Evolutionary conservation across 2,329 filamentous ascomycete species (phyloP), one percentile per base, ranked within the genome.

Genomic region (Epichloe sylvatica): DNA sequence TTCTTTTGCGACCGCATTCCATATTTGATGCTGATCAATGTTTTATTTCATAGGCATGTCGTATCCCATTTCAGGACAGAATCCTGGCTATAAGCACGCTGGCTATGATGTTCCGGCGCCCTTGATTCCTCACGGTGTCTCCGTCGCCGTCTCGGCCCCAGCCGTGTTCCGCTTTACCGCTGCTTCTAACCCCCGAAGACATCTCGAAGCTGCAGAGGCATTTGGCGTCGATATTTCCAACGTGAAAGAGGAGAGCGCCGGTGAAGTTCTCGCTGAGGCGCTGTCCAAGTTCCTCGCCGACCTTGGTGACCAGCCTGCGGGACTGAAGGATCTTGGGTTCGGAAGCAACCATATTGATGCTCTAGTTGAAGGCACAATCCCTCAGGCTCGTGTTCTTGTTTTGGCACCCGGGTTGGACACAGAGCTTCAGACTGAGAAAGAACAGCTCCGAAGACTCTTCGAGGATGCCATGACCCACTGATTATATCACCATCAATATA

Each of bases 41-140:
- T 38, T 34, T n/a, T 35, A 13, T 4, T 30, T 11, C 36, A 9
- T 51, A 81, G 78, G 91, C 63, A 97, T 98, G 91, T 94, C 86
- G 23, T 98, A 98, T 62, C 92, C 92, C 17, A 95, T 98, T 61
- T 94, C 88, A 0, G 87, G 89, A 33, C 90, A 96, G 64, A 98
- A 98, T 64, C 87, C 86, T 17, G 67, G 84, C 5, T 97, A 97
- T 69, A 82, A 81, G 59, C 92, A 98, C 63, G 67, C 76, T 0
- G 92, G 92, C n/a, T 98, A 98, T 66, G 72, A 83, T 2, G 81
- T 94, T 7, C 68, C 78, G 25, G 64, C 75, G 33, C 80, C 86
- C 9, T 84, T 98, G 59, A 97, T 98, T 61, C 92, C 92, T 0
- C 92, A 98, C 65, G 92, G 92, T 48, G 92, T 98, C 23, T 91